Percentiles rank a stretch among this genome's conserved stretches.
Evolutionary conservation across 768 basidiomycete species (phyloP).

Genomic region (Pholiota conissans): DNA sequence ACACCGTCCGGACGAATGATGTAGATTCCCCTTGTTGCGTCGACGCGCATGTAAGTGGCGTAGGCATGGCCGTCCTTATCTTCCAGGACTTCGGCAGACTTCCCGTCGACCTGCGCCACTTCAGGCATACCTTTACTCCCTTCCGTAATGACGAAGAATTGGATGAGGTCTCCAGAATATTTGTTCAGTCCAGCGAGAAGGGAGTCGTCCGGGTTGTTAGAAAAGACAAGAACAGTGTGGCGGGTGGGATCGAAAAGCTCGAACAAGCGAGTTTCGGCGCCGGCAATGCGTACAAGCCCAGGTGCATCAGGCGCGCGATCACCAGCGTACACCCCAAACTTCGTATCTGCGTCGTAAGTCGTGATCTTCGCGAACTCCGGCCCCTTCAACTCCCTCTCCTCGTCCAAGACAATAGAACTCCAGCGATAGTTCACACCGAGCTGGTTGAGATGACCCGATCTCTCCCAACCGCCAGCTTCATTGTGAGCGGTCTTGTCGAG

Average conservation of each 20-base stretch:
- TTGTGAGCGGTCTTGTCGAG: slow-evolving; percentile 8
- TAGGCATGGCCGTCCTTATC: slow-evolving; percentile 27
- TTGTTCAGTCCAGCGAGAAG: neutral
- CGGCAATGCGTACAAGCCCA: slow-evolving; percentile 7
- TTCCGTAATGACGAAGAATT: neutral
- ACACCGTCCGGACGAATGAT: slow-evolving; percentile 10
- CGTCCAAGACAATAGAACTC: slow-evolving; percentile 47
- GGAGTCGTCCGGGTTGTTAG: slow-evolving; percentile 2
- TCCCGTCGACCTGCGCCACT: neutral
- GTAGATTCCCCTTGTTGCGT: slow-evolving; percentile 1
- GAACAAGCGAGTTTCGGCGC: slow-evolving; percentile 12
- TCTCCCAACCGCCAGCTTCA: slow-evolving; percentile 12
- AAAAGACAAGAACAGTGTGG: slow-evolving; percentile 36
- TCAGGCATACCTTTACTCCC: neutral
- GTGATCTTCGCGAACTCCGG: neutral
- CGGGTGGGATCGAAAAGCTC: slow-evolving; percentile 28
- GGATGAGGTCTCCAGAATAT: neutral
- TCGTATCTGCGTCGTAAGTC: slow-evolving; percentile 26
- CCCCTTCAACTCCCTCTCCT: slow-evolving; percentile 10
- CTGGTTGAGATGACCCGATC: slow-evolving; percentile 30
- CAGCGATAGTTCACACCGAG: slow-evolving; percentile 54
- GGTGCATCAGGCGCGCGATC: slow-evolving; percentile 49
- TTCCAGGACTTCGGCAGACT: slow-evolving; percentile 10
- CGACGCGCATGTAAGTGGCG: slow-evolving; percentile 13
- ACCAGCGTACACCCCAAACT: slow-evolving; percentile 32